These are phyloP conservation scores for Colletotrichum tropicicola DNA, from an alignment of 2,329 filamentous ascomycete species.

Conservation along the genomic window DNA sequence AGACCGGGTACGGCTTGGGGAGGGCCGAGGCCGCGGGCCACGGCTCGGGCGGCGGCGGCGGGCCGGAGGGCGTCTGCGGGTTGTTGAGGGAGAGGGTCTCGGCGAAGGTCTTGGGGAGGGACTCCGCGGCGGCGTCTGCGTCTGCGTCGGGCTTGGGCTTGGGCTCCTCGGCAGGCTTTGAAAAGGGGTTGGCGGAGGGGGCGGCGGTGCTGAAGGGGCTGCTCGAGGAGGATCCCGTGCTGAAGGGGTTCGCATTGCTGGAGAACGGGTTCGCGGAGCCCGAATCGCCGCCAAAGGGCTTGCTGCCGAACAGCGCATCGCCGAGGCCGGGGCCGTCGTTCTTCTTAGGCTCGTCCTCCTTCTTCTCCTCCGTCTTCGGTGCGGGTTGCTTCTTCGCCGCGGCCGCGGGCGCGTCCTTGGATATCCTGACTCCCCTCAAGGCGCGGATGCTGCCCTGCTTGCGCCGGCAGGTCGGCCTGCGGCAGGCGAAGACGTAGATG, in stretches of 20 bases:
- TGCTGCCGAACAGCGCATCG: slow-evolving; percentile 75
- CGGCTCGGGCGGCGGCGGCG: slow-evolving; percentile 64
- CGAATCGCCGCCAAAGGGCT: slow-evolving; percentile 48
- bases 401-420: slow-evolving; percentile 46
- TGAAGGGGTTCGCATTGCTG: slow-evolving; percentile 44
- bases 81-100: slow-evolving; percentile 80
- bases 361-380: slow-evolving; percentile 44
- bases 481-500: slow-evolving; percentile 87
- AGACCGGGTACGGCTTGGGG: slow-evolving; percentile 76
- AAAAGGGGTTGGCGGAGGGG: slow-evolving; percentile 40
- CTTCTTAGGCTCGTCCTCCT: slow-evolving; percentile 41
- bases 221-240: slow-evolving; percentile 25
- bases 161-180: slow-evolving; percentile 39
- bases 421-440: slow-evolving; percentile 73
- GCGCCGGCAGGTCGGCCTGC: slow-evolving; percentile 79
- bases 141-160: slow-evolving; percentile 30
- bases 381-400: slow-evolving; percentile 38
- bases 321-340: slow-evolving; percentile 61
- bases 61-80: slow-evolving; percentile 44
- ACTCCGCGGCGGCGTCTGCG: slow-evolving; percentile 20
- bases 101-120: slow-evolving; percentile 72
- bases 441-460: slow-evolving; percentile 84
- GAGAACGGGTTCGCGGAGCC: slow-evolving; percentile 68
- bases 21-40: slow-evolving; percentile 78
- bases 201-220: slow-evolving; percentile 56